Conservation (phyloP, 1,139 yeast genomes). For the Kodamaea derodonti region DNA sequence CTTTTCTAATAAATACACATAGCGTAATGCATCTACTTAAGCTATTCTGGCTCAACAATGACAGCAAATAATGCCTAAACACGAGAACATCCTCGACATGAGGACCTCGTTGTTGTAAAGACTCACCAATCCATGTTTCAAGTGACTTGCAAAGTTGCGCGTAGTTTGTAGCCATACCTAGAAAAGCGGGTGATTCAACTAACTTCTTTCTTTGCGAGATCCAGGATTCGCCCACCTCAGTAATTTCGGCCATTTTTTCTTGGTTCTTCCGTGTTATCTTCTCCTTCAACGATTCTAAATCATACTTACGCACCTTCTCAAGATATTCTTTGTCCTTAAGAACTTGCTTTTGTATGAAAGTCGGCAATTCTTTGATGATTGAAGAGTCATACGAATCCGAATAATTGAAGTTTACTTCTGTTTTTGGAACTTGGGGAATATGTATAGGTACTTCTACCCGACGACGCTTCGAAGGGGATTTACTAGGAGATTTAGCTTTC, state of each 20-base stretch:
- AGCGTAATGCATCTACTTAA: conserved; percentile 21
- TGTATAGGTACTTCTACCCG: conserved; percentile 7
- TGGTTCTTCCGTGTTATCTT: conserved; percentile 22
- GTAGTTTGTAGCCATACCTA: conserved; percentile 29
- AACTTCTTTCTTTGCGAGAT: conserved; percentile 19
- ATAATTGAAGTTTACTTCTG: conserved; percentile 10
- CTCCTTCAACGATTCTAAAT: conserved; percentile 28
- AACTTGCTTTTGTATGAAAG: conserved; percentile 39
- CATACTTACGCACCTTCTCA: conserved; percentile 24
- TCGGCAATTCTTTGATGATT: conserved; percentile 45
- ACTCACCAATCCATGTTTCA: conserved; percentile 46
- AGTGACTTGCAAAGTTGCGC: conserved; percentile 35
- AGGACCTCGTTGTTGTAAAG: conserved; percentile 51
- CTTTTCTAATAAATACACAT: conserved; percentile 16
- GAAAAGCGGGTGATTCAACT: conserved; percentile 27
- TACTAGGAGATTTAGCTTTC: conserved; percentile 25
- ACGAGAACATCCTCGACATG: conserved; percentile 50
- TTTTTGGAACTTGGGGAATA: conserved; percentile 4
- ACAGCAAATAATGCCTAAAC: conserved; percentile 27
- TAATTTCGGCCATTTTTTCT: conserved; percentile 14
- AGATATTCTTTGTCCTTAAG: conserved; percentile 35
- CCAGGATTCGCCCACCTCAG: conserved; percentile 25
- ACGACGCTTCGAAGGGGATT: conserved; percentile 12
- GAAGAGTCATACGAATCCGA: conserved; percentile 34
- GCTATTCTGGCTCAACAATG: conserved; percentile 17